Conservation (phyloP, 805 yeast genomes). For the Kodamaea hsintzibuensis region DNA sequence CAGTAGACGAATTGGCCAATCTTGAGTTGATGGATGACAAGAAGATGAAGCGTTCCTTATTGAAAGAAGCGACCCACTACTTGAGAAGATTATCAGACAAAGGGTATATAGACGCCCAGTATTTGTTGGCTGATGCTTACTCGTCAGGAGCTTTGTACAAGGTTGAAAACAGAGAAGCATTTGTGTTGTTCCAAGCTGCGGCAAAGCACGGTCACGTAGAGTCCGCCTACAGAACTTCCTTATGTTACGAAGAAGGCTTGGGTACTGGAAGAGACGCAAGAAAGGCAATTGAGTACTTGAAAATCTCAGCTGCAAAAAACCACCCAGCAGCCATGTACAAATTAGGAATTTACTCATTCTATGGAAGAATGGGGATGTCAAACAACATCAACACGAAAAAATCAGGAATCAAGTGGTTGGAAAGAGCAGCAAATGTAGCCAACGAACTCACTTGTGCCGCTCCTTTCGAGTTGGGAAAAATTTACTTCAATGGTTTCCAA, state of each 20-base stretch:
- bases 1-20: constrained; percentile 15
- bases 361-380: constrained; percentile 80
- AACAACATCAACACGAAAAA: constrained; percentile 69
- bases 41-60: constrained; percentile 50
- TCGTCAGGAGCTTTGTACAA: constrained; percentile 83
- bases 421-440: constrained; percentile 82
- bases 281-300: constrained; percentile 77
- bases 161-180: constrained; percentile 75
- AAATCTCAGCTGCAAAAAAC: constrained; percentile 84
- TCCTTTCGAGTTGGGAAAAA: constrained; percentile 87
- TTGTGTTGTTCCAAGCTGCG: constrained; percentile 76
- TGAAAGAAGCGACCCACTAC: constrained; percentile 75
- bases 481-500: constrained; percentile 78
- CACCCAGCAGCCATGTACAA: constrained; percentile 98
- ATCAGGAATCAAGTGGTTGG: constrained; percentile 89
- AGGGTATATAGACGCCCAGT: constrained; percentile 89
- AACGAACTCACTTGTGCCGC: constrained; percentile 88
- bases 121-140: constrained; percentile 85
- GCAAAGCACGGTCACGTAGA: constrained; percentile 94
- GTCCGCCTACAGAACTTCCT: constrained; percentile 86
- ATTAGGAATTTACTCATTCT: constrained; percentile 82
- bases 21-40: constrained; percentile 15
- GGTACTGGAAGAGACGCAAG: constrained; percentile 90
- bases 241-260: constrained; percentile 90
- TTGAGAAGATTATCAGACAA: constrained; percentile 72